Conservation (phyloP, 2,329 filamentous ascomycete genomes). For the Talaromyces sp. region DNA sequence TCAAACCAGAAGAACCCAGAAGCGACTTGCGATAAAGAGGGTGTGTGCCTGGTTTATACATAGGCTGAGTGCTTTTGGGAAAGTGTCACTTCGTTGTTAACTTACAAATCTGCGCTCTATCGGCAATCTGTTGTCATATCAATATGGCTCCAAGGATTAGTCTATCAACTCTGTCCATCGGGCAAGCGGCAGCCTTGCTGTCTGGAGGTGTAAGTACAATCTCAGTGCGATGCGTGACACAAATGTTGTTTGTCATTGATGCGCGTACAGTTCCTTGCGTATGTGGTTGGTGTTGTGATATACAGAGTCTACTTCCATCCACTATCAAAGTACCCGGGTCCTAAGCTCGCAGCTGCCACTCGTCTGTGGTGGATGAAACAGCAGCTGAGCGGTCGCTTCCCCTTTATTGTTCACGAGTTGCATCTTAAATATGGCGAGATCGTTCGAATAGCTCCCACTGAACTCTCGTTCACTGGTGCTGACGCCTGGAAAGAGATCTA, state of each 20-base stretch:
- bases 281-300: slow-evolving; percentile 18
- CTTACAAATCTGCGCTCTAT: background rate
- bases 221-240: background rate
- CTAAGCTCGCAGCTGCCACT: slow-evolving; percentile 25
- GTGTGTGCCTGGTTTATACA: background rate
- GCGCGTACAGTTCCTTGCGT: background rate
- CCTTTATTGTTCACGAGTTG: slow-evolving; percentile 13
- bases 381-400: slow-evolving; percentile 9
- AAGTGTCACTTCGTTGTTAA: background rate
- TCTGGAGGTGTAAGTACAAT: background rate
- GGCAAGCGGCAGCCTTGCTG: slow-evolving; percentile 4
- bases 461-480: slow-evolving; percentile 7
- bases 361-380: slow-evolving; percentile 15
- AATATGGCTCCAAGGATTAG: slow-evolving; percentile 6
- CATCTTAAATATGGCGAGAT: slow-evolving; percentile 15
- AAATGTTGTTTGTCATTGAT: background rate
- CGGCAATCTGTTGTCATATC: background rate
- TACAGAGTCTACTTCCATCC: slow-evolving; percentile 33
- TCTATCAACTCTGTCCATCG: background rate
- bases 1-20: background rate
- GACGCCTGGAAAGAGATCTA: slow-evolving; percentile 17
- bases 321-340: slow-evolving; percentile 31
- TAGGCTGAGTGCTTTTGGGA: background rate
- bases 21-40: background rate
- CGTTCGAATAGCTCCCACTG: slow-evolving; percentile 11